Evolutionary conservation across 768 basidiomycete species (phyloP).

Genomic region (Russula dissimulans): DNA sequence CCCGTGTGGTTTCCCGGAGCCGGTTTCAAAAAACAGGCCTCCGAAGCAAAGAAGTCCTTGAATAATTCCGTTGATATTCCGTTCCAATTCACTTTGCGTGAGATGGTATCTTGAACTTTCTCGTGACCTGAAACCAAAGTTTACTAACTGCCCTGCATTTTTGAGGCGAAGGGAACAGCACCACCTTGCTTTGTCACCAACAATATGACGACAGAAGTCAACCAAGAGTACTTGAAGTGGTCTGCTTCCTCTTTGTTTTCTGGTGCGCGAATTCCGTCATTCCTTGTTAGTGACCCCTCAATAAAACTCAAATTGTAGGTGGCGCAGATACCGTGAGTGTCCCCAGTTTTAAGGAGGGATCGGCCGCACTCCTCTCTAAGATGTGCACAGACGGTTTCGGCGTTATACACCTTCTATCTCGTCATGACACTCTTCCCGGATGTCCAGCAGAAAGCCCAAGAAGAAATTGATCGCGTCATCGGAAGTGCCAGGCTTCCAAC

Average conservation of each 20-base stretch:
- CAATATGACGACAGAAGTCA: background rate
- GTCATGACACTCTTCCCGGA: slow-evolving; percentile 20
- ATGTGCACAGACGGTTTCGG: slow-evolving; percentile 5
- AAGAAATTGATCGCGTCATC: slow-evolving; percentile 19
- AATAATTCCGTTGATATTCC: background rate
- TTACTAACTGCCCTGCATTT: background rate
- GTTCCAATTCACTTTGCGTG: background rate
- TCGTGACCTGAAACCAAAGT: background rate
- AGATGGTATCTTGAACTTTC: background rate
- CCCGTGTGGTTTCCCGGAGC: slow-evolving; percentile 2
- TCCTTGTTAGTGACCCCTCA: background rate
- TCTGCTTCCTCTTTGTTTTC: slow-evolving; percentile 5
- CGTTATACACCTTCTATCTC: slow-evolving; percentile 10
- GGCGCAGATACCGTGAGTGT: slow-evolving; percentile 16
- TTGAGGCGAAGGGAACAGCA: background rate
- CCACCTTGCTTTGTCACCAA: slow-evolving; percentile 1
- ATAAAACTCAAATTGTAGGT: background rate
- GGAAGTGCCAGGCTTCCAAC: slow-evolving; percentile 15
- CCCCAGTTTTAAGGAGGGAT: background rate
- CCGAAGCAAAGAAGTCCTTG: background rate
- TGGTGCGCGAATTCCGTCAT: background rate
- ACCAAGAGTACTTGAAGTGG: background rate
- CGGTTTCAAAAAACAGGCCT: background rate
- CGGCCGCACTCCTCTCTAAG: background rate
- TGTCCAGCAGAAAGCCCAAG: slow-evolving; percentile 15